A percentile compares a stretch with the other conserved stretches of the same genome.
Evolutionary conservation across 805 yeast genomes (phyloP).

Genomic region (Millerozyma miso): DNA sequence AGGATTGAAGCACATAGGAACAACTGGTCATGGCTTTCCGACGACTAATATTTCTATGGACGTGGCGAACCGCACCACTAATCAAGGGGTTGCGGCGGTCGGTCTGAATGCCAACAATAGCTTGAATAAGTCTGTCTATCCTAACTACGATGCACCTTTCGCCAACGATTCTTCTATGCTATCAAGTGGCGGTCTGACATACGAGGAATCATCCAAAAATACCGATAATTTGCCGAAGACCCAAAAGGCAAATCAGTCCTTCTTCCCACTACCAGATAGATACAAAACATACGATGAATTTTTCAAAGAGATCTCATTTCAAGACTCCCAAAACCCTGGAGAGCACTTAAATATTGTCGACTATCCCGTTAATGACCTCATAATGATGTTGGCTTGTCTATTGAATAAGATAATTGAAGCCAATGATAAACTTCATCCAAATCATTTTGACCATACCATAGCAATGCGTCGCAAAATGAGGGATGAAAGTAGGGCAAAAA

Average conservation of each 20-base stretch:
- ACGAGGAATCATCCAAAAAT: neutral
- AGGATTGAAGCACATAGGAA: conserved; percentile 11
- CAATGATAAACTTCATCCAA: conserved; percentile 78
- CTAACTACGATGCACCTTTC: neutral
- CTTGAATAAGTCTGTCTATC: neutral
- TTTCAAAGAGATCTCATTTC: conserved; percentile 20
- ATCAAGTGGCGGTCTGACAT: neutral
- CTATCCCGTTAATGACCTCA: conserved; percentile 74
- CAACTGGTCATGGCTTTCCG: conserved; percentile 40
- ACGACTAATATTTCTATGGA: conserved; percentile 54
- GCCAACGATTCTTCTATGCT: neutral
- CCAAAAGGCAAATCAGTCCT: neutral
- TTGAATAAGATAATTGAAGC: conserved; percentile 85
- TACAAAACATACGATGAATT: conserved; percentile 42
- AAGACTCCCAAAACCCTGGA: conserved; percentile 17
- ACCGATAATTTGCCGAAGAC: neutral
- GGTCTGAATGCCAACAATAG: neutral
- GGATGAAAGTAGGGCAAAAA: conserved; percentile 28
- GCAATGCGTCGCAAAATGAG: conserved; percentile 35
- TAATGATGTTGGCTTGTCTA: conserved; percentile 80
- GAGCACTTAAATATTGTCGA: conserved; percentile 73
- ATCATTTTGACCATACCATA: conserved; percentile 48
- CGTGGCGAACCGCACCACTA: conserved; percentile 25
- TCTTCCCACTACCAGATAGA: conserved; percentile 31
- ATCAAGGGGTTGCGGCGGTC: neutral